Percentiles rank a stretch among this genome's conserved stretches.
These are phyloP conservation scores for Stephanodiscus minutulus DNA, from an alignment of 108 stramenopile species.

Conservation along the genomic window DNA sequence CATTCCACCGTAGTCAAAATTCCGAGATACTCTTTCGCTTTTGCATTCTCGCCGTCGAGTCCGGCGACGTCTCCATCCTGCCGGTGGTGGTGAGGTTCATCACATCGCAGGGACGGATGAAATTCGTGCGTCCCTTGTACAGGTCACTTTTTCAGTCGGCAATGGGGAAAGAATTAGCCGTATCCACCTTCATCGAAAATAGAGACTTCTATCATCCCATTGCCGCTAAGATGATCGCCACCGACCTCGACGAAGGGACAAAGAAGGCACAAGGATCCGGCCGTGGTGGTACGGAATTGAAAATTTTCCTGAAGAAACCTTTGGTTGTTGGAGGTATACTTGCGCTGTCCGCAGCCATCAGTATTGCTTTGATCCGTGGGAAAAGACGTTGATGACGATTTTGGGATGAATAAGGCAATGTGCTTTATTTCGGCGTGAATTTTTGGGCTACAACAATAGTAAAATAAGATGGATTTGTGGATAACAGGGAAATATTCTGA, in stretches of 20 bases:
- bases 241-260: slow-evolving; percentile 53
- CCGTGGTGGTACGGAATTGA: neutral
- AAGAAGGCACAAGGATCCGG: neutral
- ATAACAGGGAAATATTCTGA: too few relatives aligned
- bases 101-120: slow-evolving; percentile 98
- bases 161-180: slow-evolving; percentile 72
- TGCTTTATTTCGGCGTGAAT: too few relatives aligned
- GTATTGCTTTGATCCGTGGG: slow-evolving; percentile 25
- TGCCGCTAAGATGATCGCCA: slow-evolving; percentile 90
- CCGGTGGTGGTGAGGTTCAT: slow-evolving; percentile 83
- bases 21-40: slow-evolving; percentile 92
- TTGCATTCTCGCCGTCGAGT: slow-evolving; percentile 81
- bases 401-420: too few relatives aligned
- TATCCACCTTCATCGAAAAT: slow-evolving; percentile 80
- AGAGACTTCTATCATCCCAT: slow-evolving; percentile 95
- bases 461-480: too few relatives aligned
- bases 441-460: too few relatives aligned
- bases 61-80: slow-evolving; percentile 71
- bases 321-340: slow-evolving; percentile 12
- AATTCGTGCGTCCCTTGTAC: slow-evolving; percentile 95
- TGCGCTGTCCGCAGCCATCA: slow-evolving; percentile 10
- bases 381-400: slow-evolving; percentile 7
- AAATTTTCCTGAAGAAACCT: neutral
- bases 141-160: slow-evolving; percentile 69
- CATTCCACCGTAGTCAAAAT: slow-evolving; percentile 71